Conservation (phyloP, 2,329 filamentous ascomycete genomes). For the Exutisphaerella laricina region DNA sequence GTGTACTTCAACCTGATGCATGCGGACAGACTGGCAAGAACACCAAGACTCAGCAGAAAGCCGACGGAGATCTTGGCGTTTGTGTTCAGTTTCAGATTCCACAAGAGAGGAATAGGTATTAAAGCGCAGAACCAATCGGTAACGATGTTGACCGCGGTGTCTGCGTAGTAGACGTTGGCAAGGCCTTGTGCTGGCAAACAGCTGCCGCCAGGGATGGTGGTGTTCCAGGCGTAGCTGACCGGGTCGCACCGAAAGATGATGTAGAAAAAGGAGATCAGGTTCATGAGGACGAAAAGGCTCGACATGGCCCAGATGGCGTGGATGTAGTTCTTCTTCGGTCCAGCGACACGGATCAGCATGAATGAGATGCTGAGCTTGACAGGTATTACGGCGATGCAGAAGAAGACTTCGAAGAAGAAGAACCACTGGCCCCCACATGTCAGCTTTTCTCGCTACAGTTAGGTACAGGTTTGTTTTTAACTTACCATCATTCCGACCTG, state of each 20-base stretch:
- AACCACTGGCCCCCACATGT: constrained; percentile 32
- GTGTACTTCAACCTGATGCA: constrained; percentile 35
- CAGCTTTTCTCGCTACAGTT: constrained; percentile 8
- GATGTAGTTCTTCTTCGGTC: constrained; percentile 25
- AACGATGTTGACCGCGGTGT: constrained; percentile 35
- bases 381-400: constrained; percentile 34
- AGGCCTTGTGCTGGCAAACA: constrained; percentile 27
- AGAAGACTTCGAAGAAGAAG: constrained; percentile 37
- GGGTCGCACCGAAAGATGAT: constrained; percentile 36
- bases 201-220: constrained; percentile 23
- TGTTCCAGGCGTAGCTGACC: constrained; percentile 31
- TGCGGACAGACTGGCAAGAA: constrained; percentile 31
- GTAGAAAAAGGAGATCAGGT: constrained; percentile 42
- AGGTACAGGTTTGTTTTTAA: not conserved
- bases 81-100: constrained; percentile 39
- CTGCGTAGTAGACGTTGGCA: constrained; percentile 34
- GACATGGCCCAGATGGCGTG: constrained; percentile 30
- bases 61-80: constrained; percentile 39
- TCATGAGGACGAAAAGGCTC: constrained; percentile 30
- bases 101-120: constrained; percentile 39
- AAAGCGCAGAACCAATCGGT: constrained; percentile 36
- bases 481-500: constrained; percentile 23
- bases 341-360: constrained; percentile 34
- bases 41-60: constrained; percentile 35
- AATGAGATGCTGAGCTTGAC: constrained; percentile 36